Conservation (phyloP, 306 rosid species). For the Cucumis hystrix region DNA sequence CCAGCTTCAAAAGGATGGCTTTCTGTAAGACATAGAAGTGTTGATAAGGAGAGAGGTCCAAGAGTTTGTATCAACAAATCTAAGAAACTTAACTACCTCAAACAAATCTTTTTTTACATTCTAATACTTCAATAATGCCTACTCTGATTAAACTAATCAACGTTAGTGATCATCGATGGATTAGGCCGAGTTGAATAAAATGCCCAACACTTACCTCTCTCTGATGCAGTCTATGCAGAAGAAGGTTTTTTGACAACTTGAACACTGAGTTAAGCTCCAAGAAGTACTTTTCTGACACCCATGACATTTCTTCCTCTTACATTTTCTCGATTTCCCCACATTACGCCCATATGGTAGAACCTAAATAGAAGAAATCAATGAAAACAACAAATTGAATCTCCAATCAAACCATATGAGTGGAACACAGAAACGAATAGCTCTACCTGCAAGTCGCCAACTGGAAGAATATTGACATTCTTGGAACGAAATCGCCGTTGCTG, state of each 20-base stretch:
- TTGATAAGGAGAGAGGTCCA: not conserved
- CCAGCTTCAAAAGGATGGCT: not conserved
- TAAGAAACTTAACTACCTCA: not conserved
- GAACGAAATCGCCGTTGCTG: conserved; percentile 64
- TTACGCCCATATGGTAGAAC: conserved; percentile 29
- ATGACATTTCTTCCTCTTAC: conserved; percentile 71
- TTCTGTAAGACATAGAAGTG: not conserved
- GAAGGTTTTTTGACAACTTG: conserved; percentile 60
- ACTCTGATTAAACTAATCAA: not conserved
- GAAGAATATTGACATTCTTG: conserved; percentile 63
- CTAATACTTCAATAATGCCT: not conserved
- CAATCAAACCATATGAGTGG: not conserved
- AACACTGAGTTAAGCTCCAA: conserved; percentile 52
- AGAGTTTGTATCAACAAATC: not conserved
- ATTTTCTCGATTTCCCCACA: conserved; percentile 33
- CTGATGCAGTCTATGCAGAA: conserved; percentile 84
- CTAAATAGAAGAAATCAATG: conserved; percentile 18
- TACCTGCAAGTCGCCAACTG: conserved; percentile 54
- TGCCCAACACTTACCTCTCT: conserved; percentile 45
- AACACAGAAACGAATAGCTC: not conserved
- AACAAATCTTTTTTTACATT: not conserved
- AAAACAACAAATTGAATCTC: not conserved
- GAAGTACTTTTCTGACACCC: conserved; percentile 69
- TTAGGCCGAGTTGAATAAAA: not conserved
- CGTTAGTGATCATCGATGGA: not conserved